These are phyloP conservation scores for Ulvella scutata DNA, from an alignment of 139 green algal species.

Conservation along the genomic window DNA sequence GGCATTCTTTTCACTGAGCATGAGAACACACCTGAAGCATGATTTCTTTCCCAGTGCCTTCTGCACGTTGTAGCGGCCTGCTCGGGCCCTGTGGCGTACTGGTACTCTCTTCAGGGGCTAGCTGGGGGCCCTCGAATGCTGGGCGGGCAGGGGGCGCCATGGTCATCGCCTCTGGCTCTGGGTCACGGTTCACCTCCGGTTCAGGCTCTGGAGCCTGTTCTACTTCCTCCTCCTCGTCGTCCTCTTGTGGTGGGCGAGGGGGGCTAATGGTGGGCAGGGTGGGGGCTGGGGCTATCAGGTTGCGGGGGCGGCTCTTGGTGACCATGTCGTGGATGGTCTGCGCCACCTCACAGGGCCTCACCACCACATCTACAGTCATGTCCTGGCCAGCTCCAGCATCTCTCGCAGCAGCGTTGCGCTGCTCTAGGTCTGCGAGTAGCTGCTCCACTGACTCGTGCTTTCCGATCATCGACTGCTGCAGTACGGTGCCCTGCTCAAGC, in stretches of 20 bases:
- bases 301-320: not conserved
- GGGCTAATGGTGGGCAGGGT: not conserved
- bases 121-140: too few relatives aligned
- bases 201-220: not conserved
- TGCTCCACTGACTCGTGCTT: not conserved
- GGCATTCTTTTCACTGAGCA: too few relatives aligned
- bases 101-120: too few relatives aligned
- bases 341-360: not conserved
- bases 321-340: slow-evolving; percentile 1
- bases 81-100: not conserved
- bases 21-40: not conserved
- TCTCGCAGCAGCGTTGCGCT: not conserved
- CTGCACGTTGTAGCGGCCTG: not conserved
- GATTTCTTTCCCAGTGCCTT: not conserved
- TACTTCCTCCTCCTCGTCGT: not conserved
- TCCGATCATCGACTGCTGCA: not conserved
- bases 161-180: not conserved
- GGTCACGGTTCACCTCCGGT: not conserved
- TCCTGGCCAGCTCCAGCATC: not conserved
- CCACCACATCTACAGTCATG: not conserved
- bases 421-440: not conserved
- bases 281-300: not conserved
- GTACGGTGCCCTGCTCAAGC: too few relatives aligned
- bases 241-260: not conserved
- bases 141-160: not conserved